Conservation (phyloP, 805 yeast genomes). For the Lipomyces sp. region DNA sequence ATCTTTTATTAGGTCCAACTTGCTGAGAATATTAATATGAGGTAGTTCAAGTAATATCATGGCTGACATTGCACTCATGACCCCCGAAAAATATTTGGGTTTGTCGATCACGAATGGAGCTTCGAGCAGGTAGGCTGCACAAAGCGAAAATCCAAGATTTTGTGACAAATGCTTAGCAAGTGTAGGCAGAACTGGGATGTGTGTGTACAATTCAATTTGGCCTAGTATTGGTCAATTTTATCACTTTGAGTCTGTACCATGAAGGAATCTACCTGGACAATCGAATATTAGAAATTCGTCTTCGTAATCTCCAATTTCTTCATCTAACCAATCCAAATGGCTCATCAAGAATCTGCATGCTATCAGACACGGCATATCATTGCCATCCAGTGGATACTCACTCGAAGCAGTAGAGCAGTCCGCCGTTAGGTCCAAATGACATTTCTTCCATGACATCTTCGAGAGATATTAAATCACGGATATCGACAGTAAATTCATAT, state of each 20-base stretch:
- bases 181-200: conserved; percentile 89
- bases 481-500: conserved; percentile 89
- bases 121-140: conserved; percentile 91
- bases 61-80: conserved; percentile 95
- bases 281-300: conserved; percentile 94
- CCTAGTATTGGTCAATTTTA: conserved; percentile 5
- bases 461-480: conserved; percentile 83
- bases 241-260: background rate
- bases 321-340: conserved; percentile 96
- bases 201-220: conserved; percentile 92
- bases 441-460: conserved; percentile 96
- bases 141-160: conserved; percentile 79
- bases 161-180: conserved; percentile 83
- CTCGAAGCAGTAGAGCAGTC: conserved; percentile 89
- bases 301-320: conserved; percentile 92
- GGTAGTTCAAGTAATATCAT: conserved; percentile 95
- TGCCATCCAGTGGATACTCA: conserved; percentile 40
- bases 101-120: conserved; percentile 92
- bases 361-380: background rate
- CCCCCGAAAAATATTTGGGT: conserved; percentile 93
- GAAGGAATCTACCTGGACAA: conserved; percentile 70
- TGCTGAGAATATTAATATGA: conserved; percentile 87
- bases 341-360: conserved; percentile 60
- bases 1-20: conserved; percentile 82
- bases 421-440: conserved; percentile 94